phyloP scores from a whole-genome alignment of 2,329 filamentous ascomycete species.

The Westerdykella aurantiaca region DNA sequence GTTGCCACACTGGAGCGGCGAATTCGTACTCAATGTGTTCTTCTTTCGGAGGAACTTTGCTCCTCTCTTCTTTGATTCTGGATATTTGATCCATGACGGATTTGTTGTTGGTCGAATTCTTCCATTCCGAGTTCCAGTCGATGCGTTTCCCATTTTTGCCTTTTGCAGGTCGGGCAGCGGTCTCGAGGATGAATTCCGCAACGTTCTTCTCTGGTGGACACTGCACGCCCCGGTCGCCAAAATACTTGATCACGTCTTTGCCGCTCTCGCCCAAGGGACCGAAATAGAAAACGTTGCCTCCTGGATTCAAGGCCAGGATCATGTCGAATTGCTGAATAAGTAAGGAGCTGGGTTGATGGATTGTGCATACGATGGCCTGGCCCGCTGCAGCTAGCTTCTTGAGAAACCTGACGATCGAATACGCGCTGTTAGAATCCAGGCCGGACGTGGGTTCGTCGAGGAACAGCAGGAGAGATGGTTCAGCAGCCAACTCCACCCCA shows the following conservation, averaged over 20 bases:
- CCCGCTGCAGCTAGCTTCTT: conserved; percentile 62
- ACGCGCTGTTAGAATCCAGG: conserved; percentile 64
- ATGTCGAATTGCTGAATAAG: conserved; percentile 69
- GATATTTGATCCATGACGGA: conserved; percentile 60
- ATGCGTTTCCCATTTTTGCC: conserved; percentile 51
- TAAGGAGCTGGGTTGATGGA: conserved; percentile 65
- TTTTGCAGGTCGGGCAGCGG: conserved; percentile 53
- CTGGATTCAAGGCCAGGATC: conserved; percentile 63
- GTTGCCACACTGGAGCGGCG: conserved; percentile 58
- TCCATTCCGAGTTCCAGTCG: conserved; percentile 74
- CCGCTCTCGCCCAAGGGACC: conserved; percentile 65
- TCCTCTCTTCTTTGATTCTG: conserved; percentile 54
- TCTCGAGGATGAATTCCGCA: conserved; percentile 62
- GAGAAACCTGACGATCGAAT: conserved; percentile 61
- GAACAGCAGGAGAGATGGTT: conserved; percentile 62
- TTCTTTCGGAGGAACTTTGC: conserved; percentile 37
- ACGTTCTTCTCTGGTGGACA: conserved; percentile 63
- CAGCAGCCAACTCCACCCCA: conserved; percentile 58
- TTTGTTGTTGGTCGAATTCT: conserved; percentile 56
- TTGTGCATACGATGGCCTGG: conserved; percentile 68
- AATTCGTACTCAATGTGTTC: conserved; percentile 48
- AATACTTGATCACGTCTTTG: conserved; percentile 60
- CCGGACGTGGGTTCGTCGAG: conserved; percentile 68
- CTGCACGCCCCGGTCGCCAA: conserved; percentile 57
- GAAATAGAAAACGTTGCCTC: conserved; percentile 68